These are phyloP conservation scores for Stereum hirsutum DNA, from an alignment of 1,284 basidiomycete genomes.

Conservation along the genomic window DNA sequence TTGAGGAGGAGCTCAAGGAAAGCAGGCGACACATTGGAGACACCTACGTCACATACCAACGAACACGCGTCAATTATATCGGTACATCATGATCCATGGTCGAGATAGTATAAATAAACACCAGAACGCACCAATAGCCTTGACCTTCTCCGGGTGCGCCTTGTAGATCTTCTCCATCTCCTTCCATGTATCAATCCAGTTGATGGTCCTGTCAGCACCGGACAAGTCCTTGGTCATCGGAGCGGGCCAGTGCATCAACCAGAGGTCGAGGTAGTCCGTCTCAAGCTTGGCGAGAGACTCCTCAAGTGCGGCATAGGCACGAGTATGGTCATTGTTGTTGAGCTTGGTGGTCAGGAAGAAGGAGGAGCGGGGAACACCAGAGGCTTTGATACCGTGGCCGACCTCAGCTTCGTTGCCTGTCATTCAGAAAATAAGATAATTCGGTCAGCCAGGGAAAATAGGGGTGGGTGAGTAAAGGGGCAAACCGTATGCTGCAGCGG, in stretches of 20 bases:
- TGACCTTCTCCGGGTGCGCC: constrained; percentile 56
- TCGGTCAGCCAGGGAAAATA: not conserved
- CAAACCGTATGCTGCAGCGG: constrained; percentile 34
- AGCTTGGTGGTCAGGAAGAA: constrained; percentile 78
- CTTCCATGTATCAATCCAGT: constrained; percentile 76
- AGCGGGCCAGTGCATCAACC: constrained; percentile 78
- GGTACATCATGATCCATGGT: not conserved
- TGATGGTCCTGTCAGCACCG: constrained; percentile 37
- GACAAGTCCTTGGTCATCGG: constrained; percentile 43
- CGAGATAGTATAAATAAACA: not conserved
- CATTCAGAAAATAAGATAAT: too few relatives aligned
- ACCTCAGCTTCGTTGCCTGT: constrained; percentile 59
- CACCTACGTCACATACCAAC: constrained; percentile 26
- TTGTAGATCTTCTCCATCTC: constrained; percentile 64
- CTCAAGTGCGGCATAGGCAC: constrained; percentile 57
- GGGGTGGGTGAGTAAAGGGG: not conserved
- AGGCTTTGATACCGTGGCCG: constrained; percentile 69
- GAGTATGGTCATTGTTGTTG: constrained; percentile 61
- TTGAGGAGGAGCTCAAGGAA: constrained; percentile 52
- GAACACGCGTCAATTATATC: not conserved
- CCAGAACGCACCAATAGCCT: constrained; percentile 51
- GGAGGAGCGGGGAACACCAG: constrained; percentile 54
- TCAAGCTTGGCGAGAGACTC: constrained; percentile 62
- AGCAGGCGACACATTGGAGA: constrained; percentile 62
- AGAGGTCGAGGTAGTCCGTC: constrained; percentile 72